Evolutionary conservation across 768 basidiomycete genomes (phyloP), one percentile per base, ranked within the genome.

Genomic region (Termitomyces sp.): DNA sequence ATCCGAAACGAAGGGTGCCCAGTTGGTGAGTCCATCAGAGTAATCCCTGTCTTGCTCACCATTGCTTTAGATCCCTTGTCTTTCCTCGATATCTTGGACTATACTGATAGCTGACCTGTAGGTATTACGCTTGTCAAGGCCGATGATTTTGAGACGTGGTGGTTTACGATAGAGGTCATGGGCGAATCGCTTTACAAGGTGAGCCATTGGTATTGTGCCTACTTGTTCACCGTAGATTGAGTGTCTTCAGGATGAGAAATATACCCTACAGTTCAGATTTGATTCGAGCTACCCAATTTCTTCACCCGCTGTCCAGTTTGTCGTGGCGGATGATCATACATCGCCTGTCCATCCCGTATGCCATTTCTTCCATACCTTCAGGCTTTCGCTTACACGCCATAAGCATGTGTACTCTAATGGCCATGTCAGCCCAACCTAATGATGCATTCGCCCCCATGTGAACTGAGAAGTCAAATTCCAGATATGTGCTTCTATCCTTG

Each of bases 401-500:
- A 65, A 91, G 88, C 91, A 93, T 66, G 87, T 92, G 48, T 93
- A 93, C 70, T 92, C 91, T 10, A 93, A 93, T 69, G 87, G 93
- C 60, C 89, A 91, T 79, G 88, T 93, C 73, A 63, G 83, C 63
- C 36, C 26, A 13, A 60, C 28, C 41, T 46, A 18, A 30, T 48
- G 12, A 12, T n/a, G 23, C 4, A 58, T 36, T 46, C n/a, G n/a
- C n/a, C 32, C n/a, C 8, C 35, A 4, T 23, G 36, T n/a, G 35
- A 50, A 49, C 30, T 55, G 23, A 43, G 35, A 30, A 61, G 55
- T 57, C 60, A 58, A 57, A 52, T 49, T 32, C 50, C 59, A 94
- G 88, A 94, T 95, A 64, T 95, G 93, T 68, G 91, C 90, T 9
- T 93, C 90, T 14, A 93, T 95, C 58, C 83, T 95, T 8, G 93